These are phyloP conservation scores for Aurifilum marmelostoma DNA, from an alignment of 2,329 filamentous ascomycete species.

Conservation along the genomic window DNA sequence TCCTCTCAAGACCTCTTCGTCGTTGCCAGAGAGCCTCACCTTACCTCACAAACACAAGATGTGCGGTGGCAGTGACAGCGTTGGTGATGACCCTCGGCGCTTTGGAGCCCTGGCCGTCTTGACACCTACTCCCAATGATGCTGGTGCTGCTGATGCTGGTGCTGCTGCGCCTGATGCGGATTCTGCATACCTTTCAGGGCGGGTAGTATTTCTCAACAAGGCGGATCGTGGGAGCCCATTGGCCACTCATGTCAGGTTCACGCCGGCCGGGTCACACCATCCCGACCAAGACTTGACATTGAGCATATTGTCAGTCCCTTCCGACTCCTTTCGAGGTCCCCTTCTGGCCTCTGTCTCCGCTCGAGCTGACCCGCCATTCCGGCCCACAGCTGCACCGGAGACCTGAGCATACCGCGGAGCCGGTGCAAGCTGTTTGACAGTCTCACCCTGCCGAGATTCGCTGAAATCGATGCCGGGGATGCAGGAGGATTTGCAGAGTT, in stretches of 20 bases:
- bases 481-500: neutral
- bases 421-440: slow-evolving; percentile 1
- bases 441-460: neutral
- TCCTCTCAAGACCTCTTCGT: neutral
- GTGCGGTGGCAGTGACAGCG: neutral
- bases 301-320: slow-evolving; percentile 5
- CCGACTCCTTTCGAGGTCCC: neutral
- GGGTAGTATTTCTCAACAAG: neutral
- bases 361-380: neutral
- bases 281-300: neutral
- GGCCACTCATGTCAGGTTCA: slow-evolving; percentile 11
- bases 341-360: too few relatives aligned
- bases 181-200: neutral
- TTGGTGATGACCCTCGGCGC: neutral
- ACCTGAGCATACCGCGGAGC: slow-evolving; percentile 10
- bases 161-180: neutral
- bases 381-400: slow-evolving; percentile 8
- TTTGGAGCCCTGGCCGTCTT: slow-evolving; percentile 10
- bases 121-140: neutral
- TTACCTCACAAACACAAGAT: neutral
- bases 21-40: neutral
- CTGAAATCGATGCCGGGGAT: neutral
- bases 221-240: neutral
- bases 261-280: neutral
- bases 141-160: too few relatives aligned